These are phyloP conservation scores for Blepharisma japonicum DNA, from an alignment of 73 alveolate species.

Conservation along the genomic window DNA sequence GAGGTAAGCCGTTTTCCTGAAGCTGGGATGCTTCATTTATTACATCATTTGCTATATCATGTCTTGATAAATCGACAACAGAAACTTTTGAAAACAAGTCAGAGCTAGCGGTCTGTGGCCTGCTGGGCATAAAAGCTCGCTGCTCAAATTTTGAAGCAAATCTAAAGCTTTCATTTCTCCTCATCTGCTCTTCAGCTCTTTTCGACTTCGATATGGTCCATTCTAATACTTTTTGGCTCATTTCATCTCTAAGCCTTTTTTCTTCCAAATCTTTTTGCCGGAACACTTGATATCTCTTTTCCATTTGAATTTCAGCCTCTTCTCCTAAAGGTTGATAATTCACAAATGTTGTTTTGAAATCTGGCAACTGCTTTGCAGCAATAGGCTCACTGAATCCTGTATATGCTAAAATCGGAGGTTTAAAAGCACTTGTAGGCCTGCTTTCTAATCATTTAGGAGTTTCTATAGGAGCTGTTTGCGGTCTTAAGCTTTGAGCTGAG, in stretches of 20 bases:
- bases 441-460: background rate
- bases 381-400: constrained; percentile 6
- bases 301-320: constrained; percentile 10
- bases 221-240: background rate
- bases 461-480: background rate
- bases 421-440: constrained; percentile 17
- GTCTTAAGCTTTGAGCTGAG: constrained; percentile 17
- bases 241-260: constrained; percentile 30
- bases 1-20: too few species aligned
- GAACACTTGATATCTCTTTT: background rate
- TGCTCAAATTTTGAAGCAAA: constrained; percentile 24
- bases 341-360: background rate
- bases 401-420: constrained; percentile 19
- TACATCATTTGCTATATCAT: background rate
- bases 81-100: background rate
- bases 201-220: constrained; percentile 11
- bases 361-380: background rate
- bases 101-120: constrained; percentile 10
- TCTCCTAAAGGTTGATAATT: constrained; percentile 15
- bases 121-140: constrained; percentile 28
- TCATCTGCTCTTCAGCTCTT: constrained; percentile 9
- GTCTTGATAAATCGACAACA: background rate
- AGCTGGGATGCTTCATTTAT: too few species aligned
- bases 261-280: constrained; percentile 23
- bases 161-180: constrained; percentile 12